These are phyloP conservation scores for Rosa multiflora DNA, from an alignment of 306 rosid genomes.

Conservation along the genomic window DNA sequence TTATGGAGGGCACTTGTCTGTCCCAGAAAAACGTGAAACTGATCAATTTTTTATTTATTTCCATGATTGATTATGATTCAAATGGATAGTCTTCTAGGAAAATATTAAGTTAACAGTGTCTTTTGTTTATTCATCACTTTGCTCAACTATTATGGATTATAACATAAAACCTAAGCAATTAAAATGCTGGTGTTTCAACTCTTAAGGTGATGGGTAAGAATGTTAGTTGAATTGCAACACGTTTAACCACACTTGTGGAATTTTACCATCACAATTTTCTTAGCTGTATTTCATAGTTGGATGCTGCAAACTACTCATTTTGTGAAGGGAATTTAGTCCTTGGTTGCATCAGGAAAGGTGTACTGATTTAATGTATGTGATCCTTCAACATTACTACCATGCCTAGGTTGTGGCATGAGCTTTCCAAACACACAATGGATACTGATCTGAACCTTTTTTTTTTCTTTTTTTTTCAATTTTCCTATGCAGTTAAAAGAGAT, in stretches of 20 bases:
- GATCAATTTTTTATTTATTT: background rate
- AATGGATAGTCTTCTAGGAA: background rate
- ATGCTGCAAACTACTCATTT: background rate
- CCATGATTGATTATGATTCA: background rate
- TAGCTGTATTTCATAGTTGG: background rate
- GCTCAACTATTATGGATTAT: background rate
- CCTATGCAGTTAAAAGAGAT: conserved; percentile 47
- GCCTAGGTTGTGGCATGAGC: background rate
- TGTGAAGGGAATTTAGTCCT: conserved; percentile 1
- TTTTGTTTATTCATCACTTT: background rate
- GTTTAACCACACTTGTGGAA: background rate
- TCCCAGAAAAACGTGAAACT: background rate
- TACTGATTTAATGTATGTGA: background rate
- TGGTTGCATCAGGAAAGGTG: background rate
- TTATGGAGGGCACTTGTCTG: background rate
- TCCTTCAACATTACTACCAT: background rate
- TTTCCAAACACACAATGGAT: background rate
- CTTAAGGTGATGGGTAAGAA: background rate
- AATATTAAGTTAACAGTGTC: background rate
- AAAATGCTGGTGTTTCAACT: background rate
- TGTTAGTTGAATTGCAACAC: background rate
- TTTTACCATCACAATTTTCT: background rate
- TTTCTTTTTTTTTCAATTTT: conserved; percentile 19
- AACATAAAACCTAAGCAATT: background rate
- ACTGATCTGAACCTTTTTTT: conserved; percentile 7